Evolutionary conservation across 2,329 filamentous ascomycete species (phyloP), one percentile per base, ranked within the genome.

Genomic region (Diaporthe sp.): DNA sequence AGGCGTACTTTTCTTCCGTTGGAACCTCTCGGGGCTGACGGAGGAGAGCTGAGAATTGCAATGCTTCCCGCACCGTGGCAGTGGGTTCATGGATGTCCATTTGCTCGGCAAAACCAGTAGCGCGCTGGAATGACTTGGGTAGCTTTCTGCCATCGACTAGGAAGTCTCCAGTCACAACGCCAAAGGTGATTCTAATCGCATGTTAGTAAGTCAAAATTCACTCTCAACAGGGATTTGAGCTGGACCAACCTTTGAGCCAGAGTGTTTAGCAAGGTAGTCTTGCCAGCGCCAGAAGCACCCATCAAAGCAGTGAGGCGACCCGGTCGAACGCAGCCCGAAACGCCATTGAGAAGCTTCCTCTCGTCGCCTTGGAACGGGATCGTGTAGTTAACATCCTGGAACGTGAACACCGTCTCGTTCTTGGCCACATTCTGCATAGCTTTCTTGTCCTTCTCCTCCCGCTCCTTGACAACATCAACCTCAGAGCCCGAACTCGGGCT

Each of bases 301-400:
- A 96, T 94, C 25, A 96, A 86, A 7, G 94, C 94, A 5, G 93
- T 94, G 31, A 95, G 84, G 77, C 92, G 95, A 61, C 94, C 94
- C 1, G 94, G 94, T 82, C 95, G 94, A 73, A 96, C 93, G 91
- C 93, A 97, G 4, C 95, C 95, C 78, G 95, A 92, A 1, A 97
- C 93, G 74, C 96, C 90, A 77, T 97, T 92, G 10, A 98, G 86
- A 75, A 98, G 91, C 20, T 90, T 86, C 15, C 93, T 91, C 89
- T 95, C 86, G 8, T 90, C 90, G 1, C 84, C 82, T 0, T 89
- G 87, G 0, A 89, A 92, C 78, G 91, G 88, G 76, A 95, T 93
- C 0, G 90, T 93, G 80, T 95, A 95, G 1, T 86, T 88, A 0
- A 95, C 88, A 75, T 94, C 89, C 81, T 93, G 93, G 92, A 93